Percentiles rank a stretch among this genome's conserved stretches.
Evolutionary conservation across 768 basidiomycete species (phyloP).

Genomic region (Pulveroboletus frians): DNA sequence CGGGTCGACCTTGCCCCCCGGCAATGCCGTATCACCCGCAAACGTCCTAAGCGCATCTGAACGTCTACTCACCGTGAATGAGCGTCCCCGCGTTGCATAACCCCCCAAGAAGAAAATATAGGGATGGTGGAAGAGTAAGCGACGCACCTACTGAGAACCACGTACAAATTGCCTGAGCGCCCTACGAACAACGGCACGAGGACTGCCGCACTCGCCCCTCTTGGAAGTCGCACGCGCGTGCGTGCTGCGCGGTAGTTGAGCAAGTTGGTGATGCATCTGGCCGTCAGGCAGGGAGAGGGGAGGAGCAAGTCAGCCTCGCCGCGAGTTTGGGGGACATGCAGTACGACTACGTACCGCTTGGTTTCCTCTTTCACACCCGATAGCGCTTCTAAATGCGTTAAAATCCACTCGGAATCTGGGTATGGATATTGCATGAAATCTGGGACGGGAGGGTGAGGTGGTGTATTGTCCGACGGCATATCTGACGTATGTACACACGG

Average conservation of each 20-base stretch:
- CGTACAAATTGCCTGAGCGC: conserved; percentile 76
- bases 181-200: conserved; percentile 85
- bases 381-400: conserved; percentile 11
- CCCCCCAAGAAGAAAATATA: neutral
- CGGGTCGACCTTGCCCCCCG: conserved; percentile 77
- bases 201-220: conserved; percentile 64
- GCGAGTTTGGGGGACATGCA: too few species aligned
- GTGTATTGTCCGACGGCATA: conserved; percentile 12
- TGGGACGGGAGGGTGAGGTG: neutral
- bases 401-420: conserved; percentile 5
- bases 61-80: conserved; percentile 42
- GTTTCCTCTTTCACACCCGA: conserved; percentile 18
- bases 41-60: conserved; percentile 68
- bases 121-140: neutral
- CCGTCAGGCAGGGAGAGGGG: neutral
- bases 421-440: conserved; percentile 20
- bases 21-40: conserved; percentile 84
- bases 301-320: neutral
- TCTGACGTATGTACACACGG: neutral
- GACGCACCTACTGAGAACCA: conserved; percentile 74
- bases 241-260: conserved; percentile 22
- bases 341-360: conserved; percentile 11
- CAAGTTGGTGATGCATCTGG: conserved; percentile 25
- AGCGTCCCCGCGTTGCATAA: neutral
- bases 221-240: conserved; percentile 42